Percentiles rank a stretch among this genome's conserved stretches.
phyloP scores from a whole-genome alignment of 495 filamentous ascomycete genomes.

The Usnea hakonensis region DNA sequence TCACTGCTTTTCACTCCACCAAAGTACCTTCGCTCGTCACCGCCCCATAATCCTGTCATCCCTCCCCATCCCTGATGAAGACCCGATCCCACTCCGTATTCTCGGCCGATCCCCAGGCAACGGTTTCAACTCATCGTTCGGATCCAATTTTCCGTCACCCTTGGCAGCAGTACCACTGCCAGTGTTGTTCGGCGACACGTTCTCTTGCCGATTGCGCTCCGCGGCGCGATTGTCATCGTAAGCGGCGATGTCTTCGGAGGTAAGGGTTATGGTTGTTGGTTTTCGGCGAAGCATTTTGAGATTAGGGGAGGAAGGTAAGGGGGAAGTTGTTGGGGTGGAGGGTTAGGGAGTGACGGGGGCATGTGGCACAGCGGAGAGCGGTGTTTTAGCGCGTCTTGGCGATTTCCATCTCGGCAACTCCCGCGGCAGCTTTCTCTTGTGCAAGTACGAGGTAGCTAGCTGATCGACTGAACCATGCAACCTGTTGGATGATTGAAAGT shows the following conservation, averaged over 20 bases:
- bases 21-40: neutral
- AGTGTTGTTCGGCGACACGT: constrained; percentile 6
- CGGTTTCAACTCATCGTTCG: constrained; percentile 52
- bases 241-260: constrained; percentile 65
- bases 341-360: too few relatives aligned
- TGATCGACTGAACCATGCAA: neutral
- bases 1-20: neutral
- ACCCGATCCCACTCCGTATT: constrained; percentile 40
- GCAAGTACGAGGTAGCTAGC: too few relatives aligned
- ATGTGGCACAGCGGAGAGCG: too few relatives aligned
- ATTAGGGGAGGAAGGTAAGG: neutral
- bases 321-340: neutral
- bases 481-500: neutral
- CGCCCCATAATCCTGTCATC: constrained; percentile 21
- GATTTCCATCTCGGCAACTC: neutral
- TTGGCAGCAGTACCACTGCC: constrained; percentile 24
- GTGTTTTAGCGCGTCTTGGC: neutral
- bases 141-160: constrained; percentile 34
- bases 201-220: constrained; percentile 17
- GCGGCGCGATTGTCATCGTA: constrained; percentile 56
- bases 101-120: constrained; percentile 41
- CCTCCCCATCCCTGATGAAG: constrained; percentile 27
- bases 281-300: constrained; percentile 68
- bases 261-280: constrained; percentile 69
- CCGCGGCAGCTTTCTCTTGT: neutral